Evolutionary conservation across 2,329 filamentous ascomycete species (phyloP), one percentile per base, ranked within the genome.

Genomic region (Epichloe hybrida): DNA sequence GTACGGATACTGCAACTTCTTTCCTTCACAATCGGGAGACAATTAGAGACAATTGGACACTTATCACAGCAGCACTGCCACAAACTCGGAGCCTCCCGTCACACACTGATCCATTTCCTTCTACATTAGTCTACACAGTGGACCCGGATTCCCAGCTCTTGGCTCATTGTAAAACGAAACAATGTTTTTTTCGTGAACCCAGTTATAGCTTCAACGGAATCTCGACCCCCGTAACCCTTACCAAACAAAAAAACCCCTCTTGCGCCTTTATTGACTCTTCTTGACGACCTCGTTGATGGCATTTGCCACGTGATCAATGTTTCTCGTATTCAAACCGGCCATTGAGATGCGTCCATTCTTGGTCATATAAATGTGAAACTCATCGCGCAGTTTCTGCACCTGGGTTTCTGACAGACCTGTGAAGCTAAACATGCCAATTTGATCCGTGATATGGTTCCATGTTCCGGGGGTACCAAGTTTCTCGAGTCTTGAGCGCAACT

Each of bases 361-460:
- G 58, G 91, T 97, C 80, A 91, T 90, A 72, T 93, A 93, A 50
- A 93, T 76, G 66, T 93, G 87, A 53, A 75, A 79, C 48, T 86
- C 79, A 54, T 80, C 74, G 49, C 83, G 77, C 54, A 93, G 71
- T 69, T 80, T 81, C 58, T 77, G 59, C 7, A 91, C 87, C 65
- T 93, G 87, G 55, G 78, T 65, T 70, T 89, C 85, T 12, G 67
- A 78, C 65, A 94, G 70, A 12, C 88, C 88, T 1, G 88, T 94
- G 68, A 95, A 98, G 67, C 84, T 91, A 73, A 98, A 98, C 93
- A 98, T 98, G 72, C 93, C 93, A 64, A 98, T 98, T 77, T 98
- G 93, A 62, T 94, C 87, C 15, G 90, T 96, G 66, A 98, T 95
- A 71, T 98, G 93, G 64, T 90, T 88, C 93, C 93, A 98, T 13